Base-by-base conservation (phyloP, 805 yeast species). In the Scheffersomyces ergatensis region DNA sequence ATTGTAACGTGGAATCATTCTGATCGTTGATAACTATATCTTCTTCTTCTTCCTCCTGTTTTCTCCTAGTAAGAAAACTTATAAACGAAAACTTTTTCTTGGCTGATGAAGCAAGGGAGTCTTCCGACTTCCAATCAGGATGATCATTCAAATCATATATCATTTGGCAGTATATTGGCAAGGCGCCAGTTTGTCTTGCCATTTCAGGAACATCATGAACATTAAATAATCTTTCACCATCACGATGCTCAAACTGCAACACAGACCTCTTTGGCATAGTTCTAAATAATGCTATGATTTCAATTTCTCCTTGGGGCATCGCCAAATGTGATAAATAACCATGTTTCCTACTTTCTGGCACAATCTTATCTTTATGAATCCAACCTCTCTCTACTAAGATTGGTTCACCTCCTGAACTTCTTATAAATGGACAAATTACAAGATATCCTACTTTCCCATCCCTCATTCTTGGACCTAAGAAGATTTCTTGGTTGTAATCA, bases 381-480 rank as follows among this genome's bases (percentile, higher is more conserved):
- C 97, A 93, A 13, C 99, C 99, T 49, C 99, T 77, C 58, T 88
- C 95, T 21, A 93, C 76, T 39, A 93, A 67, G 14, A 93, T 69
- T 39, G 86, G 90, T 36, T 82, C 77, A 2, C 89, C 93, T 18
- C 89, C 86, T 45, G 78, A 81, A 3, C 78, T 67, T 45, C 95
- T 78, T 18, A 80, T 75, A 53, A 93, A 79, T 11, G 99, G 98
- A 5, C 95, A 84, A 23, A 86, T 79, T 5, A 92, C 74, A 18
- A 78, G 64, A 60, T 87, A 93, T 1, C 99, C 99, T 42, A 80
- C 76, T 47, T 70, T 67, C 4, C 72, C 74, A 46, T 88, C 82
- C 48, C 74, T 73, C 36, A 85, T 70, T 48, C 97, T 75, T 5
- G 99, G 98, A 0, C 98, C 98, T 38, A 93, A 88, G 54, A 87